Base-by-base conservation (phyloP, 495 filamentous ascomycete genomes). In the Annulohypoxylon nitens region DNA sequence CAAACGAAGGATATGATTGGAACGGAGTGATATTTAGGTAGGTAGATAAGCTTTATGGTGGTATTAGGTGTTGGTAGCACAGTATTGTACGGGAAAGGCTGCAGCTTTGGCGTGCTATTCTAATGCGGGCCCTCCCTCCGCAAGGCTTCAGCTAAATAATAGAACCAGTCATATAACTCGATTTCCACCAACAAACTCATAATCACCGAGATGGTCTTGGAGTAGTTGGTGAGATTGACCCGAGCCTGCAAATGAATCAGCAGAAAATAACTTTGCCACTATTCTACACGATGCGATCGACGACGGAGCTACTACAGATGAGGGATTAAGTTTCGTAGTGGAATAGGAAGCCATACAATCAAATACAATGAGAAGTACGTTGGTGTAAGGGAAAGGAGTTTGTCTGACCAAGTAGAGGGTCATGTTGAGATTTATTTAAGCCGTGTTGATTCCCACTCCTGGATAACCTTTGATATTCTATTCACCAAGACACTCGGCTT, bases 391-490 rank as follows among this genome's bases (percentile, higher is more conserved):
- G 25, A 34, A n/a, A 10, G 43, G 2, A 5, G 6, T 7, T 16
- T 16, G 20, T 47, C 3, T 20, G 12, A 14, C 4, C 18, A 6
- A 20, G 43, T 47, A 20, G 43, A 8, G 6, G 16, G n/a, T 18
- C 16, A 16, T 20, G n/a, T 33, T n/a, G 4, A n/a, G 23, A 33
- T 33, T 33, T 54, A 54, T 54, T 54, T 54, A 54, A 33, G 50
- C 14, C 6, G 5, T 4, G 2, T 5, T 54, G 10, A 33, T 54
- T 54, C 50, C 5, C 25, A n/a, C 25, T 14, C 33, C 50, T 54
- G 3, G 14, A 6, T 2, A 33, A 11, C 3, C 33, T 54, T n/a
- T 33, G 50, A 11, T 54, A 14, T 8, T 5, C 7, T 5, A n/a
- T 54, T 16, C 25, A n/a, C 25, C 8, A 54, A 54, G 12, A 33